Evolutionary conservation across 2,329 filamentous ascomycete genomes (phyloP).

Genomic region (Exophiala calicioides): DNA sequence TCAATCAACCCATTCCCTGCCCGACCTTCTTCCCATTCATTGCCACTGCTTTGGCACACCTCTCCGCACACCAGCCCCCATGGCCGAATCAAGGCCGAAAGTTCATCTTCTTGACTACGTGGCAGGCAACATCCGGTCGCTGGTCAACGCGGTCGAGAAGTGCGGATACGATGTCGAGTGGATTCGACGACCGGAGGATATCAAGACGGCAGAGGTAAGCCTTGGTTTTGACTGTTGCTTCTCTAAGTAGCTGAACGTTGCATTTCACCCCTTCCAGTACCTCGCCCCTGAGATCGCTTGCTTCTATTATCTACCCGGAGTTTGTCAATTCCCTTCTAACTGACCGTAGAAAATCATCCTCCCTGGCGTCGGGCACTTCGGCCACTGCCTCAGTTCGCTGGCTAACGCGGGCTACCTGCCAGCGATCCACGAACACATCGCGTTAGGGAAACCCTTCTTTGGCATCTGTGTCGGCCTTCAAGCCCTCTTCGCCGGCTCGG

Average conservation of each 20-base stretch:
- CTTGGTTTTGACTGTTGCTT: constrained; percentile 12
- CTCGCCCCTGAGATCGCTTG: background rate
- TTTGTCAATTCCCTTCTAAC: constrained; percentile 4
- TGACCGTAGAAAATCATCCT: constrained; percentile 80
- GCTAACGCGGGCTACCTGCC: constrained; percentile 78
- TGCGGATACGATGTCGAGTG: constrained; percentile 91
- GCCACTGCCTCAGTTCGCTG: constrained; percentile 88
- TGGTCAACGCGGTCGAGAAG: constrained; percentile 95
- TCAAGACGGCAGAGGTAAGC: constrained; percentile 79
- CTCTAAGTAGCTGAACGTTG: too few relatives aligned
- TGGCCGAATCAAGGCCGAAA: constrained; percentile 52
- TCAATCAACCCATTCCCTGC: too few relatives aligned
- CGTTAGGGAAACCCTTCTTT: constrained; percentile 94
- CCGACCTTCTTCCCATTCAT: too few relatives aligned
- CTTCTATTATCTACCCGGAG: background rate
- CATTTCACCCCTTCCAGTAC: too few relatives aligned
- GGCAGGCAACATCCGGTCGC: constrained; percentile 90
- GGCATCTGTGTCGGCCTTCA: constrained; percentile 95
- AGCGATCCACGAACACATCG: constrained; percentile 79
- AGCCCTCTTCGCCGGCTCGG: constrained; percentile 82
- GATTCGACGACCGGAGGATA: constrained; percentile 81
- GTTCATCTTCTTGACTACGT: constrained; percentile 74
- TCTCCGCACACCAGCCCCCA: too few relatives aligned
- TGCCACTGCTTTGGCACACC: too few relatives aligned
- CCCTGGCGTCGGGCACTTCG: constrained; percentile 95